Base-by-base conservation (phyloP, 2,329 filamentous ascomycete species). In the Sphaerulina vaccinii region DNA sequence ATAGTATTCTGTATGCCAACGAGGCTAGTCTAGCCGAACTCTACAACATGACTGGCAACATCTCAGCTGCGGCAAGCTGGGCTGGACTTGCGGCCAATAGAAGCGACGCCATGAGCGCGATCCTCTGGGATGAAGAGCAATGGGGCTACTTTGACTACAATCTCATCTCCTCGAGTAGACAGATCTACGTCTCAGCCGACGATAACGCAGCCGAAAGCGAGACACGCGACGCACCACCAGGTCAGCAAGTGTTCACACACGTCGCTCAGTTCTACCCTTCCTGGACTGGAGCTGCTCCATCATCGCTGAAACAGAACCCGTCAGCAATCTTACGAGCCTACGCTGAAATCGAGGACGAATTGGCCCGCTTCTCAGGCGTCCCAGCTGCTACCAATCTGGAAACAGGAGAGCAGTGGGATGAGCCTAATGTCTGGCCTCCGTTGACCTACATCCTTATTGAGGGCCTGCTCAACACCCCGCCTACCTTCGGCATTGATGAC, bases 141-240 rank as follows among this genome's bases (percentile, higher is more conserved):
- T 79, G 72, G 67, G 78, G 77, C 67, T 87, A 85, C 72, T 87
- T 86, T 62, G 84, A 87, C 73, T 86, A 81, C 72, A 87, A 87
- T 70, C 55, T 83, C 23, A 86, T 82, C 0, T 80, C 81, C 0
- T 69, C 66, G 8, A 67, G 73, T 1, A 83, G 85, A 55, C 76
- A 81, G 57, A 68, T 80, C 27, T 85, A 77, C 61, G 70, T 80
- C 11, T 74, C 76, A 1, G 65, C 67, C 7, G 80, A 83, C 56
- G 61, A 68, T 3, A 76, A 79, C 55, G 67, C 75, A 1, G 70
- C 71, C 7, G 55, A 70, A 3, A 62, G 69, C 27, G 75, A 79
- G 27, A 72, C 59, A 4, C 61, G 68, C 1, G 70, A 68, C 9
- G 80, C 80, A 0, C 81, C 82, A 3, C 61, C 72, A 1, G 82